These are phyloP conservation scores for Penicillium sumatraense DNA, from an alignment of 2,329 filamentous ascomycete genomes.

Conservation along the genomic window DNA sequence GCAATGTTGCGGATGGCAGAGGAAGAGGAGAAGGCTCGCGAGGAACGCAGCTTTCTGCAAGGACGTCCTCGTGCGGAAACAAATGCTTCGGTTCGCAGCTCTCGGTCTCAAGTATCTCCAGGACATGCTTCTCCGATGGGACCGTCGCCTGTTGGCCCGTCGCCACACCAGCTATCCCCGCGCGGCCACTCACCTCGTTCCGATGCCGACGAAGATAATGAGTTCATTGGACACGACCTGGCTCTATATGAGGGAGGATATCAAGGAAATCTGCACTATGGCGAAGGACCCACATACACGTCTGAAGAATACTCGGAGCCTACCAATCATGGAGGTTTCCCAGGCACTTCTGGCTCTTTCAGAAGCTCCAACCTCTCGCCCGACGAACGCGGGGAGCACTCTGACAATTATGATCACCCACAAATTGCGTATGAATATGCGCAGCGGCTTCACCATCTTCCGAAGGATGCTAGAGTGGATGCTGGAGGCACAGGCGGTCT, in stretches of 20 bases:
- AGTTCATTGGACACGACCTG: slow-evolving; percentile 74
- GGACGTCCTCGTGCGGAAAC: slow-evolving; percentile 63
- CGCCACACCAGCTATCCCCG: slow-evolving; percentile 28
- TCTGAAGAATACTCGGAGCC: slow-evolving; percentile 26
- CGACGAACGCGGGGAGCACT: slow-evolving; percentile 32
- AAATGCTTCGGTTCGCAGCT: slow-evolving; percentile 55
- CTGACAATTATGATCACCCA: slow-evolving; percentile 42
- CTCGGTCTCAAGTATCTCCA: slow-evolving; percentile 43
- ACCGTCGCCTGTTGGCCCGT: slow-evolving; percentile 14
- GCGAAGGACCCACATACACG: slow-evolving; percentile 49
- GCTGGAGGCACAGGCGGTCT: slow-evolving; percentile 89
- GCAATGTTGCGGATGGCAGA: slow-evolving; percentile 84
- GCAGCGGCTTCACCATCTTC: slow-evolving; percentile 62
- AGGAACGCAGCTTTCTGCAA: slow-evolving; percentile 38
- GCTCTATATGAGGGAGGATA: slow-evolving; percentile 76
- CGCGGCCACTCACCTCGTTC: slow-evolving; percentile 31
- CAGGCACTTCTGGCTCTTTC: slow-evolving; percentile 31
- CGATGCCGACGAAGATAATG: slow-evolving; percentile 68
- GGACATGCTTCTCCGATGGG: slow-evolving; percentile 37
- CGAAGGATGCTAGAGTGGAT: slow-evolving; percentile 73
- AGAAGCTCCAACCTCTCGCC: slow-evolving; percentile 32
- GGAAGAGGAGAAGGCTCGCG: slow-evolving; percentile 69
- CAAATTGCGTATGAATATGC: slow-evolving; percentile 55
- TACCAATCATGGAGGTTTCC: slow-evolving; percentile 16
- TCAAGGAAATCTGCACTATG: slow-evolving; percentile 64